A percentile compares a stretch with the other conserved stretches of the same genome.
Evolutionary conservation across 495 filamentous ascomycete genomes (phyloP).

Genomic region (Aspergillus asperescens): DNA sequence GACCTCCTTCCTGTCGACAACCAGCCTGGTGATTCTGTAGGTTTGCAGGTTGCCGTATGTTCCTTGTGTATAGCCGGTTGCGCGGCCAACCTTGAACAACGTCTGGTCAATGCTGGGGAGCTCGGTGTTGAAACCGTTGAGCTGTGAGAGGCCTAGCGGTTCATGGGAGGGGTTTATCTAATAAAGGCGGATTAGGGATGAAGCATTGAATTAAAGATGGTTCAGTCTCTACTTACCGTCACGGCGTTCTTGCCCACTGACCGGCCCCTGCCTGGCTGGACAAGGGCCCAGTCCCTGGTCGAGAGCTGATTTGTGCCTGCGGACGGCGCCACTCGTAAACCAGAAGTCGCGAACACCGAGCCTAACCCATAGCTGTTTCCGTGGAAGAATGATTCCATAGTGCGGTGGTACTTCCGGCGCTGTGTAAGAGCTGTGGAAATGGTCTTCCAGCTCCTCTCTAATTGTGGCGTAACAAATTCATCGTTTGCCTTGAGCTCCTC

Average conservation of each 20-base stretch:
- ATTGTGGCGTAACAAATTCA: background rate
- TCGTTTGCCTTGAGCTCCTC: background rate
- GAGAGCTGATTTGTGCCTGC: background rate
- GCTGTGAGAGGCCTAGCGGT: background rate
- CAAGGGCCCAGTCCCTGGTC: conserved; percentile 3
- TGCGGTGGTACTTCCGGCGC: background rate
- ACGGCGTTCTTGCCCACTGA: background rate
- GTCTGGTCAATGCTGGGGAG: background rate
- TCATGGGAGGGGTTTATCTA: background rate
- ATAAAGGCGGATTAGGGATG: background rate
- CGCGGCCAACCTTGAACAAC: background rate
- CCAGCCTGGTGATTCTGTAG: background rate
- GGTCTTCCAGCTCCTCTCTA: background rate
- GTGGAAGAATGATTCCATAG: background rate
- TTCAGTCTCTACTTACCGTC: background rate
- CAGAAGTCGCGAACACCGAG: background rate
- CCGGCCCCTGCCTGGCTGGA: background rate
- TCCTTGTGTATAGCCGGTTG: background rate
- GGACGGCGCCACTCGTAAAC: background rate
- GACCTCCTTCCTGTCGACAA: background rate
- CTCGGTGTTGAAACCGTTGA: background rate
- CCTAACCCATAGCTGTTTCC: background rate
- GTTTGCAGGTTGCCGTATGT: background rate
- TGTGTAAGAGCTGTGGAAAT: background rate
- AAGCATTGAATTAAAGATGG: background rate